A percentile compares a stretch with the other conserved stretches of the same genome.
Conservation (phyloP, 768 basidiomycete genomes). For the Solioccasus polychromus region DNA sequence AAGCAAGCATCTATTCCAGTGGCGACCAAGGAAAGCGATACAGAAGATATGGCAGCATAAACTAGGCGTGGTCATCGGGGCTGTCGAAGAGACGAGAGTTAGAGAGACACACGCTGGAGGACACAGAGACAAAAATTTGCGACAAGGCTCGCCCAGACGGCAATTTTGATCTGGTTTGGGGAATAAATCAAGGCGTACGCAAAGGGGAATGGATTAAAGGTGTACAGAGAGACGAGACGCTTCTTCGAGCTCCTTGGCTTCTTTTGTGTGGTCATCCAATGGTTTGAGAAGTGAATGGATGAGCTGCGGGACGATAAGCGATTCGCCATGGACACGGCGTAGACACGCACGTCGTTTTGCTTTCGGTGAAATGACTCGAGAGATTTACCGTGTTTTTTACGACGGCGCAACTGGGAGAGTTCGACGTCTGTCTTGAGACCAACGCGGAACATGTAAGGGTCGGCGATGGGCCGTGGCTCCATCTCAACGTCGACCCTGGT, state of each 20-base stretch:
- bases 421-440: constrained; percentile 62
- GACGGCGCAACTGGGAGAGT: constrained; percentile 56
- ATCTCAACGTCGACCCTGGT: constrained; percentile 37
- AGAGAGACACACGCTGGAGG: constrained; percentile 52
- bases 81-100: background rate
- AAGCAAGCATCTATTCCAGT: constrained; percentile 87
- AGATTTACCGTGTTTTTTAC: constrained; percentile 55
- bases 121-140: constrained; percentile 72
- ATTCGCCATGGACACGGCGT: background rate
- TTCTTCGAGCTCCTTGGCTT: constrained; percentile 71
- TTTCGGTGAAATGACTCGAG: constrained; percentile 64
- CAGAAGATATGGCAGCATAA: constrained; percentile 85
- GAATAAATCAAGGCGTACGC: background rate
- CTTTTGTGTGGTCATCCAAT: constrained; percentile 84
- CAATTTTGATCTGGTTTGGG: constrained; percentile 71
- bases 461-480: constrained; percentile 36
- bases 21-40: constrained; percentile 83
- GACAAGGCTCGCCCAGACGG: constrained; percentile 78
- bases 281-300: constrained; percentile 87
- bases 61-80: constrained; percentile 43
- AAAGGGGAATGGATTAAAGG: constrained; percentile 3
- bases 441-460: constrained; percentile 66
- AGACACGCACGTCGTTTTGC: constrained; percentile 65
- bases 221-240: constrained; percentile 64
- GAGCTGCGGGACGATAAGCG: constrained; percentile 47